These are phyloP conservation scores for Ceratocystis variospora DNA, from an alignment of 2,329 filamentous ascomycete species.

Conservation along the genomic window DNA sequence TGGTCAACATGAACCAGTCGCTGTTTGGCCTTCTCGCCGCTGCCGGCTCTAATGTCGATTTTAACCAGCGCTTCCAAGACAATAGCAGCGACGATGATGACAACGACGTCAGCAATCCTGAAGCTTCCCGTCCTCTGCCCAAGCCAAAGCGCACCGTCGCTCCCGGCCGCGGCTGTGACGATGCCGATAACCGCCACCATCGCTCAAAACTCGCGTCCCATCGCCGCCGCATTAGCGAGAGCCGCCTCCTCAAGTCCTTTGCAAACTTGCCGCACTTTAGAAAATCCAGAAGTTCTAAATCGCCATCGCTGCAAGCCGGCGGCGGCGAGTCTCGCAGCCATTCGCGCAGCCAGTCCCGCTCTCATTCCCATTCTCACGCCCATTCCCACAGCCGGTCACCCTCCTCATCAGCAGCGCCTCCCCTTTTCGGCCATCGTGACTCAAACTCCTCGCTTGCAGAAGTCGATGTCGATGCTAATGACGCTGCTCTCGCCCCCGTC, in stretches of 20 bases:
- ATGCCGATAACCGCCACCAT: neutral
- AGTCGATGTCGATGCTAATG: conserved; percentile 20
- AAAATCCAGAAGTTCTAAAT: conserved; percentile 27
- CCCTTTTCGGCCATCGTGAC: neutral
- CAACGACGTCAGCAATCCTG: conserved; percentile 25
- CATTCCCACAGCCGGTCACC: neutral
- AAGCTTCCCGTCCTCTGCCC: conserved; percentile 22
- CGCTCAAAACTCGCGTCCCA: neutral
- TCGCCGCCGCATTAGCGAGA: conserved; percentile 38
- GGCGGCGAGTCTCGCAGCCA: neutral
- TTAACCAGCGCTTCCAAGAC: conserved; percentile 65
- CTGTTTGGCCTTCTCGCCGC: conserved; percentile 87
- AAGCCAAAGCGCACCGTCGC: conserved; percentile 30
- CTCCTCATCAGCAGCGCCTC: neutral
- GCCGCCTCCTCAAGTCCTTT: conserved; percentile 52
- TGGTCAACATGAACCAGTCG: conserved; percentile 77
- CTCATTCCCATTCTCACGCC: neutral
- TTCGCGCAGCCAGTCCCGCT: neutral
- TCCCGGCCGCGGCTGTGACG: neutral
- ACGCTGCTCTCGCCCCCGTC: conserved; percentile 43
- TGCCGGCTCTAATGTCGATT: conserved; percentile 69
- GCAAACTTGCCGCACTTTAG: conserved; percentile 41
- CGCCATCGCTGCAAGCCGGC: neutral
- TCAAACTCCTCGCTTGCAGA: conserved; percentile 12
- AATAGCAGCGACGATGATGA: conserved; percentile 74